Evolutionary conservation across 805 yeast species (phyloP).

Genomic region (Lipomyces sp.): DNA sequence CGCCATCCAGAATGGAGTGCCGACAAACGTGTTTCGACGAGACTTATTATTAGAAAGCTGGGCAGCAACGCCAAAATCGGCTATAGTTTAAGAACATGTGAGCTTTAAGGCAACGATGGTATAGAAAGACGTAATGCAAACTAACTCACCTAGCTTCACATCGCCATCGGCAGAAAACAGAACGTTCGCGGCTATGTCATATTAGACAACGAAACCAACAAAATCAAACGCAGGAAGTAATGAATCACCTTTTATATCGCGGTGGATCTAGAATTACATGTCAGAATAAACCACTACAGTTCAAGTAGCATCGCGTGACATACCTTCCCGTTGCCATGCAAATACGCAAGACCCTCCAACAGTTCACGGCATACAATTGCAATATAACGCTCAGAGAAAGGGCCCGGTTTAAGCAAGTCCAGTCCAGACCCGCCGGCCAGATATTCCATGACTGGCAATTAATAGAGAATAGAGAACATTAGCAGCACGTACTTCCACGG

Average conservation of each 20-base stretch:
- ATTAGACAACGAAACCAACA: no score
- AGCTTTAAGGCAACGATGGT: neutral
- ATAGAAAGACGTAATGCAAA: neutral
- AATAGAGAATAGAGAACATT: neutral
- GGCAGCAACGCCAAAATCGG: conserved; percentile 96
- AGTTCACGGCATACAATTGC: conserved; percentile 55
- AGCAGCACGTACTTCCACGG: neutral
- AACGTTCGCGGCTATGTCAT: conserved; percentile 68
- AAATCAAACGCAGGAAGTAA: neutral
- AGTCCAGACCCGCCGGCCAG: conserved; percentile 75
- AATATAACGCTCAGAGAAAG: conserved; percentile 55
- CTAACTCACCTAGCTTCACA: conserved; percentile 54
- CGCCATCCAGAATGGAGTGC: conserved; percentile 91
- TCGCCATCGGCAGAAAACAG: conserved; percentile 65
- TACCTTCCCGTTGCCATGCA: conserved; percentile 60
- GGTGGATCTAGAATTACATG: conserved; percentile 55
- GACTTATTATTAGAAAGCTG: conserved; percentile 58
- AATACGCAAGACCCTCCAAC: conserved; percentile 57
- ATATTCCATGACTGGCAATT: conserved; percentile 57
- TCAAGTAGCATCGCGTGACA: no score
- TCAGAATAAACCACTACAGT: neutral
- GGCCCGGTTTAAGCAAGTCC: conserved; percentile 56
- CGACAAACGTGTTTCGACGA: conserved; percentile 47
- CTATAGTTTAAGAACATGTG: conserved; percentile 37
- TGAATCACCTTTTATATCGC: conserved; percentile 77